A percentile compares a stretch with the other conserved stretches of the same genome.
Evolutionary conservation across 495 filamentous ascomycete genomes (phyloP).

Genomic region (Stereocaulon alpinum): DNA sequence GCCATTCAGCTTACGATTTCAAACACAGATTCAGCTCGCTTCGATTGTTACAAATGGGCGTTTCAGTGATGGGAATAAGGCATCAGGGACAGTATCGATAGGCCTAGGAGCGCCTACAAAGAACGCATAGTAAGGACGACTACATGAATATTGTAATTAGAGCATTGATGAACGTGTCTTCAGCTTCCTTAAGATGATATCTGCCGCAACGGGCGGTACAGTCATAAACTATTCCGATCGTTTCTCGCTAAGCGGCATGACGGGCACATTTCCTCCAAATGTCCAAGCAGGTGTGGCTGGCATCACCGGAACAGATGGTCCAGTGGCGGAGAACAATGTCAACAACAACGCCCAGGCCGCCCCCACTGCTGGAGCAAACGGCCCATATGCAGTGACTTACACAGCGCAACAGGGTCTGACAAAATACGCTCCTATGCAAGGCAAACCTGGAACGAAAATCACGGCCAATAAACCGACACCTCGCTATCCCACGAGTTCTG

Average conservation of each 20-base stretch:
- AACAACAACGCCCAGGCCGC: slow-evolving; percentile 16
- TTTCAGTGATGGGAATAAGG: slow-evolving; percentile 42
- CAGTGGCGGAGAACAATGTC: slow-evolving; percentile 31
- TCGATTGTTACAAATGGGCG: slow-evolving; percentile 29
- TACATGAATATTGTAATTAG: neutral
- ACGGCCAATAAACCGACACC: slow-evolving; percentile 44
- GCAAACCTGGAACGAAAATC: slow-evolving; percentile 54
- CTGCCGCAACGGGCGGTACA: slow-evolving; percentile 38
- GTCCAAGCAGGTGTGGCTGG: slow-evolving; percentile 33
- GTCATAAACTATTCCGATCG: slow-evolving; percentile 52
- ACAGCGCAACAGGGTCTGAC: slow-evolving; percentile 51
- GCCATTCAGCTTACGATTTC: slow-evolving; percentile 7
- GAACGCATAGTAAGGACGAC: slow-evolving; percentile 51
- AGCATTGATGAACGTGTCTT: slow-evolving; percentile 5
- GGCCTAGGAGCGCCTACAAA: slow-evolving; percentile 37
- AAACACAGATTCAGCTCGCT: slow-evolving; percentile 35
- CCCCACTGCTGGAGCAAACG: slow-evolving; percentile 13
- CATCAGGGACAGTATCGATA: slow-evolving; percentile 41
- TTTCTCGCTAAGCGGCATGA: slow-evolving; percentile 60
- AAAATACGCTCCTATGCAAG: slow-evolving; percentile 65
- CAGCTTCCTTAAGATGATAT: slow-evolving; percentile 58
- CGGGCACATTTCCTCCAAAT: slow-evolving; percentile 44
- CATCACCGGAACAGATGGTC: slow-evolving; percentile 37
- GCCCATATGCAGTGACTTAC: slow-evolving; percentile 46
- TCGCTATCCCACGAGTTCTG: slow-evolving; percentile 52